Base-by-base conservation (phyloP, 495 filamentous ascomycete genomes). In the Penicillium diatomitis region DNA sequence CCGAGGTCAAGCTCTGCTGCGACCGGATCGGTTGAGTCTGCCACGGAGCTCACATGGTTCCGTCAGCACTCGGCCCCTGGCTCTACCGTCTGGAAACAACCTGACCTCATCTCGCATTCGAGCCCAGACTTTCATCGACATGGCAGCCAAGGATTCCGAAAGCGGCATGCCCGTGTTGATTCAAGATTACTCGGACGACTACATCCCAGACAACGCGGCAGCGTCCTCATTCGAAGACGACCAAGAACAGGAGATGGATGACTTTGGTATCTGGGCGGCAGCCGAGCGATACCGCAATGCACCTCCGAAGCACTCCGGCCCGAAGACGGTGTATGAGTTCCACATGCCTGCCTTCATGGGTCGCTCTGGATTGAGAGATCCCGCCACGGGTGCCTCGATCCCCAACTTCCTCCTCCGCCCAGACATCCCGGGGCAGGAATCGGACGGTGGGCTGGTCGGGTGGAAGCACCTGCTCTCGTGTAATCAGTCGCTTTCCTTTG, bases 81-180 rank as follows among this genome's bases (percentile, higher is more conserved):
- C 69, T 5, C 52, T 75, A 20, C 72, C 72, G 3, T 64, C 61
- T 6, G 70, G 70, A 3, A 75, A 74, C 43, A 72, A 73, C 38
- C 42, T 75, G 49, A 73, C 69, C 4, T 72, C 69, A 9, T 64
- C 72, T 5, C 70, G 72, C 4, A 74, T 75, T 32, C 68, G 72
- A 12, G 70, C 72, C 1, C 72, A 75, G 44, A 73, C 69, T 0
- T 72, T 73, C 39, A 75, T 75, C 38, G 72, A 75, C 38, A 73
- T 71, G 64, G 72, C 72, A 4, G 60, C 61, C 8, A 73, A 69
- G 48, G 68, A 72, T 43, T 67, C 64, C 2, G 70, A 73, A 51
- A 57, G 57, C 2, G 70, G 70, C 11, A 65, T 73, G 66, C 60
- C 49, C 11, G 64, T 73, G 2, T 37, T 73, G 8, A 67, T 75